Evolutionary conservation across 2,329 filamentous ascomycete genomes (phyloP).

Genomic region (Tolypocladium endophyticum): DNA sequence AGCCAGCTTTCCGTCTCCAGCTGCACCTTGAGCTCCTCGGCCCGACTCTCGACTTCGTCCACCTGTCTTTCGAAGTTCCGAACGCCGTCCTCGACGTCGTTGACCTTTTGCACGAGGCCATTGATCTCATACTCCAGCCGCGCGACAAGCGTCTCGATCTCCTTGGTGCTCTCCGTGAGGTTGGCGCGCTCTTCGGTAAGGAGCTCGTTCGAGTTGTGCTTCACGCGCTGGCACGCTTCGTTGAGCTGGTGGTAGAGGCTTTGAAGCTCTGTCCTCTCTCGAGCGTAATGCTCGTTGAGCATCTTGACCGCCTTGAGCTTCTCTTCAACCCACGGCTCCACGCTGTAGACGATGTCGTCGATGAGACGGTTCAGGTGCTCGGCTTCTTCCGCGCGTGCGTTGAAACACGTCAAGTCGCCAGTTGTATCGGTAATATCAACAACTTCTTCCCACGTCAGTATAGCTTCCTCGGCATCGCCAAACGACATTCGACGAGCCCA

Average conservation of each 20-base stretch:
- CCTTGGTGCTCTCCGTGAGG: slow-evolving; percentile 62
- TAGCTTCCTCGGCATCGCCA: slow-evolving; percentile 62
- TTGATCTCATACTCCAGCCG: slow-evolving; percentile 90
- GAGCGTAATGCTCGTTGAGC: slow-evolving; percentile 51
- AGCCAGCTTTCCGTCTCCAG: slow-evolving; percentile 55
- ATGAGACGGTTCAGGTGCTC: slow-evolving; percentile 44
- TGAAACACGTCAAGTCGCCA: slow-evolving; percentile 14
- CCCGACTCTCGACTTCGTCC: slow-evolving; percentile 54
- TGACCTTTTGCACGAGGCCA: slow-evolving; percentile 65
- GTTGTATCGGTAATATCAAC: slow-evolving; percentile 25
- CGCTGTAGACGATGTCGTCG: slow-evolving; percentile 35
- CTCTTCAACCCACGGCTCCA: slow-evolving; percentile 50
- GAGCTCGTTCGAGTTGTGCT: slow-evolving; percentile 56
- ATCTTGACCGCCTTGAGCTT: slow-evolving; percentile 45
- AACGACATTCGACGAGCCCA: slow-evolving; percentile 69
- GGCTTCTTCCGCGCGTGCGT: slow-evolving; percentile 39
- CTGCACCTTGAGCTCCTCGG: slow-evolving; percentile 50
- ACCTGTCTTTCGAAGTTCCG: slow-evolving; percentile 72
- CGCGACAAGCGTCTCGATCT: slow-evolving; percentile 70
- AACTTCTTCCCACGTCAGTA: slow-evolving; percentile 55
- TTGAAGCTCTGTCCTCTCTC: slow-evolving; percentile 56
- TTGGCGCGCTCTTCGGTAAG: slow-evolving; percentile 58
- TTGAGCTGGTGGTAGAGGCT: slow-evolving; percentile 57
- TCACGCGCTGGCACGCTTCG: slow-evolving; percentile 59
- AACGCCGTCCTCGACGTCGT: slow-evolving; percentile 79